A percentile compares a stretch with the other conserved stretches of the same genome.
These are phyloP conservation scores for Debaryomyces castellii DNA, from an alignment of 805 yeast genomes.

Conservation along the genomic window DNA sequence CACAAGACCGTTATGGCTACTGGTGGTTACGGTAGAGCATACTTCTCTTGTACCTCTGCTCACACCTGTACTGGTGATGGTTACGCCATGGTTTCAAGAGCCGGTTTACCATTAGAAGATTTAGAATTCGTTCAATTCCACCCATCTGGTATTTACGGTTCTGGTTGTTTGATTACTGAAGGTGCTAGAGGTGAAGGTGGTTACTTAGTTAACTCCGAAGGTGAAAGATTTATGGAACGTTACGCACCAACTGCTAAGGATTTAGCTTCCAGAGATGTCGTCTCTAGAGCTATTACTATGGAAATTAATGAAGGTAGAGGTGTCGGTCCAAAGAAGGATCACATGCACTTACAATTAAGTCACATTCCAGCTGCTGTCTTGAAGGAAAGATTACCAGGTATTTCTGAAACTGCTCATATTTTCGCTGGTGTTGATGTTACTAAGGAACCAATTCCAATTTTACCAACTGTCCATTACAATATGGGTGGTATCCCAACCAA, in stretches of 20 bases:
- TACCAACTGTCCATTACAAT: constrained; percentile 98
- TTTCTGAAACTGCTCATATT: constrained; percentile 96
- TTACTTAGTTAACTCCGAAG: constrained; percentile 90
- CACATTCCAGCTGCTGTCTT: constrained; percentile 91
- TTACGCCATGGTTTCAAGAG: constrained; percentile 96
- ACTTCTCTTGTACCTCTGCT: constrained; percentile 98
- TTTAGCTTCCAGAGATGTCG: constrained; percentile 97
- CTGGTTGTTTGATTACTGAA: constrained; percentile 98
- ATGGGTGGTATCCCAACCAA: constrained; percentile 99
- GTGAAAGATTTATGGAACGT: constrained; percentile 99
- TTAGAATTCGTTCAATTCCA: constrained; percentile 98
- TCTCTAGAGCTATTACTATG: constrained; percentile 96
- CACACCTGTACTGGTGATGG: constrained; percentile 99
- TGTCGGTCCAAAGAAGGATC: constrained; percentile 95
- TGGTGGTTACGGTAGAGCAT: constrained; percentile 98
- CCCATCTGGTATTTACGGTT: constrained; percentile 98
- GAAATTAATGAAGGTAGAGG: constrained; percentile 99
- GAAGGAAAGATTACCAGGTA: constrained; percentile 97
- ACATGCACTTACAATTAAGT: constrained; percentile 89
- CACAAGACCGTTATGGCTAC: constrained; percentile 96
- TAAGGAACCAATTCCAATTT: constrained; percentile 96
- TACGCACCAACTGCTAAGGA: constrained; percentile 99
- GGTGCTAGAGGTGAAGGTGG: constrained; percentile 99
- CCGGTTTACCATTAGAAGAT: constrained; percentile 97
- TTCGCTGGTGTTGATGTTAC: constrained; percentile 99